phyloP scores from a whole-genome alignment of 176 grass and related monocot genomes.

The Sorghum bicolor region DNA sequence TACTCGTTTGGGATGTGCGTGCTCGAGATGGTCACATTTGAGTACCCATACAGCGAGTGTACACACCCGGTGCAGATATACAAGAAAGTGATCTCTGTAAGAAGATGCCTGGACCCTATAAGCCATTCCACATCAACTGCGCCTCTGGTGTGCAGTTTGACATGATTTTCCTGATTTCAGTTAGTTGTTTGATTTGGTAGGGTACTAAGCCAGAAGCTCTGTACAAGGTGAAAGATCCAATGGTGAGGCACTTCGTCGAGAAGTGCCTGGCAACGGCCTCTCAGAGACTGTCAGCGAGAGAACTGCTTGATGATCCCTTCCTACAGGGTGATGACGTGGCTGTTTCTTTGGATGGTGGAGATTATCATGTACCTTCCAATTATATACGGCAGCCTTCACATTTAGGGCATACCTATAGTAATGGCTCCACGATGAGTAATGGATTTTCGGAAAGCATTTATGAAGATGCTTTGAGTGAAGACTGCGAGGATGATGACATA shows the following conservation, averaged over 20 bases:
- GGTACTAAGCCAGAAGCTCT: conserved; percentile 82
- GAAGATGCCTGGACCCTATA: conserved; percentile 17
- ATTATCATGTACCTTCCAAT: conserved; percentile 21
- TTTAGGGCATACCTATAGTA: conserved; percentile 43
- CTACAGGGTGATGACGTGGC: conserved; percentile 46
- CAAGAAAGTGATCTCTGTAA: conserved; percentile 95
- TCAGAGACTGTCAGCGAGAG: conserved; percentile 57
- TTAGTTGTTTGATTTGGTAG: conserved; percentile 45
- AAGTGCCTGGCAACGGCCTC: conserved; percentile 69
- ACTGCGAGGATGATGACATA: conserved; percentile 45
- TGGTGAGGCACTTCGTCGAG: conserved; percentile 70
- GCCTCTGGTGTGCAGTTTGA: background rate
- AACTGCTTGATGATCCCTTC: conserved; percentile 82
- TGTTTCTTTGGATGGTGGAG: conserved; percentile 23
- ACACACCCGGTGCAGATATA: conserved; percentile 87
- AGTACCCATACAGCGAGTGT: conserved; percentile 96
- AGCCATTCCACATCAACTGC: background rate
- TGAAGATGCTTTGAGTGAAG: conserved; percentile 45
- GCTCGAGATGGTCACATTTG: conserved; percentile 94
- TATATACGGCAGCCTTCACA: conserved; percentile 34
- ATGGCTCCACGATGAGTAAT: conserved; percentile 48
- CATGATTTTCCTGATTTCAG: conserved; percentile 35
- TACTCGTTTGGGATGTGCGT: conserved; percentile 99
- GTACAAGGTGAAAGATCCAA: conserved; percentile 69
- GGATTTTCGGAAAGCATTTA: conserved; percentile 41